phyloP scores from a whole-genome alignment of 2,329 filamentous ascomycete genomes.

The Botrytis aclada region DNA sequence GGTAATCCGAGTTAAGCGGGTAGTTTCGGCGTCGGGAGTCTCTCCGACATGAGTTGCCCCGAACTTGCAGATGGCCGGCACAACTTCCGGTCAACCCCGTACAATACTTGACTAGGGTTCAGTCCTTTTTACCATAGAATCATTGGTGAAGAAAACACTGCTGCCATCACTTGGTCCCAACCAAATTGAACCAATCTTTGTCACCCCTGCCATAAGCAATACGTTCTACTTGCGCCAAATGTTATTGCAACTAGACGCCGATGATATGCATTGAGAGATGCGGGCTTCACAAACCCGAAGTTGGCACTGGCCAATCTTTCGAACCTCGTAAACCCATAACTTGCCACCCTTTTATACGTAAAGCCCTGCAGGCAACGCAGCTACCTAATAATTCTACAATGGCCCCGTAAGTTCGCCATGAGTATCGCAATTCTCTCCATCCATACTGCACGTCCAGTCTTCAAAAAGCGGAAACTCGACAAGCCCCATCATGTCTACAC shows the following conservation, averaged over 20 bases:
- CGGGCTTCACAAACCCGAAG: not conserved
- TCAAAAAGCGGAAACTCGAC: constrained; percentile 5
- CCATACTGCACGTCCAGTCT: constrained; percentile 11
- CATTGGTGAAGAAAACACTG: not conserved
- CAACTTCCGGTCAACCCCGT: not conserved
- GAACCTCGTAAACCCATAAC: not conserved
- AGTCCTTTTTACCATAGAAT: not conserved
- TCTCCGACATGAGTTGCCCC: constrained; percentile 1
- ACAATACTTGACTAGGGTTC: not conserved
- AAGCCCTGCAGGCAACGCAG: not conserved
- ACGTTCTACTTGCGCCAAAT: not conserved
- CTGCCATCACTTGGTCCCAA: not conserved
- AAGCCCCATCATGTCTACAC: constrained; percentile 9
- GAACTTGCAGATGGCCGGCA: constrained; percentile 12
- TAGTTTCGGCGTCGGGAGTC: not conserved
- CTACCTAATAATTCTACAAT: constrained; percentile 9
- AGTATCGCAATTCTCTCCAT: constrained; percentile 4
- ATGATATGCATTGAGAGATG: constrained; percentile 9
- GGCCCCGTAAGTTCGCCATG: constrained; percentile 4
- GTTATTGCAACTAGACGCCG: not conserved
- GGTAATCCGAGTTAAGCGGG: not conserved
- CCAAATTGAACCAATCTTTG: not conserved
- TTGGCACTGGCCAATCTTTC: constrained; percentile 1
- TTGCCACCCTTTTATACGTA: constrained; percentile 7
- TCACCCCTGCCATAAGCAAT: not conserved